Percentiles rank a stretch among this genome's conserved stretches.
Evolutionary conservation across 345 rosid genomes (phyloP).

Genomic region (Eucalyptus sp.): DNA sequence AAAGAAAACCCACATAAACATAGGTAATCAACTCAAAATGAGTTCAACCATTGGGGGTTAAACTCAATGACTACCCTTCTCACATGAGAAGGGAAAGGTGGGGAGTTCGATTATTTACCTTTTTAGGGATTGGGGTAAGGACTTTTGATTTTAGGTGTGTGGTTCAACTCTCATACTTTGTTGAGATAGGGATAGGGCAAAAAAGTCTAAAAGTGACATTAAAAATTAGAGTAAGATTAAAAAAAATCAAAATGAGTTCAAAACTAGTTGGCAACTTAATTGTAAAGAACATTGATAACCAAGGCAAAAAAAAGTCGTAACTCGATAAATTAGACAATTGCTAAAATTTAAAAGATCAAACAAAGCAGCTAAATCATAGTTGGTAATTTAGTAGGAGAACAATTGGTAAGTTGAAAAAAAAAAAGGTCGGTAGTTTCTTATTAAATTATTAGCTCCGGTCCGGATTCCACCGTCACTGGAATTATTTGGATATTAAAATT

Average conservation of each 20-base stretch:
- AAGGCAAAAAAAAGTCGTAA: neutral
- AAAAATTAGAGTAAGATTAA: no score
- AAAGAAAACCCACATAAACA: neutral
- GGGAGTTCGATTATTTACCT: no score
- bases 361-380: neutral
- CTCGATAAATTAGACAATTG: neutral
- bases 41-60: neutral
- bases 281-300: neutral
- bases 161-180: no score
- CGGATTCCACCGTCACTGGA: neutral
- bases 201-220: no score
- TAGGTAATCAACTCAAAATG: neutral
- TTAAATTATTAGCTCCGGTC: neutral
- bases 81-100: no score
- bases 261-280: neutral
- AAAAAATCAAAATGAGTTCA: neutral
- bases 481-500: neutral
- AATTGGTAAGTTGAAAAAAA: neutral
- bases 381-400: neutral
- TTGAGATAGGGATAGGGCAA: no score
- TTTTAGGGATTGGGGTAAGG: fast-evolving
- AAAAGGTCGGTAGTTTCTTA: neutral
- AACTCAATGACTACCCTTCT: no score
- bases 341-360: neutral
- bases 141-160: fast-evolving